A percentile compares a stretch with the other conserved stretches of the same genome.
Conservation (phyloP, 257 asterid genomes). For the Striga asiatica region DNA sequence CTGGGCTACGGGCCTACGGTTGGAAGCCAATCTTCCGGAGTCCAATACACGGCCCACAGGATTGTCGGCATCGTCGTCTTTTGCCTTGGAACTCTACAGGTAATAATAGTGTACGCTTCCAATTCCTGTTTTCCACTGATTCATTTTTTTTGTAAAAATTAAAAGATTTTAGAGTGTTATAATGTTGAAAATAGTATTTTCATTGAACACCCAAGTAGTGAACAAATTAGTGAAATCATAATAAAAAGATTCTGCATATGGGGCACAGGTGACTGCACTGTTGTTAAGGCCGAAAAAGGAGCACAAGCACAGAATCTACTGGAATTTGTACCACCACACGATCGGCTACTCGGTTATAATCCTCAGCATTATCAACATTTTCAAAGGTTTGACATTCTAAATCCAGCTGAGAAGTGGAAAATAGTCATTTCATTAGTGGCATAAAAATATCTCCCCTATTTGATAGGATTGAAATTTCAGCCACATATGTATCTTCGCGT, state of each 20-base stretch:
- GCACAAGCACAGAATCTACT: slow-evolving; percentile 67
- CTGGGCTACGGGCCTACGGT: slow-evolving; percentile 69
- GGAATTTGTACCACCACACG: slow-evolving; percentile 74
- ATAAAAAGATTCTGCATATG: too few relatives aligned
- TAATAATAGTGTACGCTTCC: too few relatives aligned
- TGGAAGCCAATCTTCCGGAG: slow-evolving; percentile 62
- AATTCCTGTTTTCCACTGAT: too few relatives aligned
- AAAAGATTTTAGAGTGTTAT: too few relatives aligned
- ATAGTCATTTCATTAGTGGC: too few relatives aligned
- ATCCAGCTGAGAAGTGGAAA: slow-evolving; percentile 69
- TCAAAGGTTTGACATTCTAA: slow-evolving; percentile 75
- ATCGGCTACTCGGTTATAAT: slow-evolving; percentile 60
- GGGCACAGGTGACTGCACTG: slow-evolving; percentile 53
- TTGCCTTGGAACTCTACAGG: slow-evolving; percentile 69
- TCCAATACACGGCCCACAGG: slow-evolving; percentile 48
- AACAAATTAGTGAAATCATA: too few relatives aligned
- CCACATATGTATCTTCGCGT: too few relatives aligned
- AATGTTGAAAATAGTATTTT: too few relatives aligned
- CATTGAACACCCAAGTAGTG: too few relatives aligned
- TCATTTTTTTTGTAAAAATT: too few relatives aligned
- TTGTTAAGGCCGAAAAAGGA: slow-evolving; percentile 85
- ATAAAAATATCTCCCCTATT: too few relatives aligned
- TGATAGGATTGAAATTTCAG: too few relatives aligned
- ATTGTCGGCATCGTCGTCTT: slow-evolving; percentile 62
- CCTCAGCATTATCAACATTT: slow-evolving; percentile 72